Percentiles rank a stretch among this genome's conserved stretches.
Conservation (phyloP, 164 flowering plant species). For the Cinnamomum micranthum region DNA sequence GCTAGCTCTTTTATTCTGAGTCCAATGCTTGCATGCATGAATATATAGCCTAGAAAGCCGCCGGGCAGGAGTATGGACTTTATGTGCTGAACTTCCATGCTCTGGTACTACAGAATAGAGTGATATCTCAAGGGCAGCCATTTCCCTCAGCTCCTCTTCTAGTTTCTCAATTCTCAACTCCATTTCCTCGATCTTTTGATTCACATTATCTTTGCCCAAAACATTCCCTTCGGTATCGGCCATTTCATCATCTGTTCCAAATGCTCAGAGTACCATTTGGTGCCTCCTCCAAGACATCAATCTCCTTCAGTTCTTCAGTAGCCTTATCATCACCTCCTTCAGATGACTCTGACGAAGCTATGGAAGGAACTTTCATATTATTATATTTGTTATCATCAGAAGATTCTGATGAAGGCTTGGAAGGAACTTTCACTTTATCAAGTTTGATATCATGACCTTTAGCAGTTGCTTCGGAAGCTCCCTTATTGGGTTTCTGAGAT, state of each 20-base stretch:
- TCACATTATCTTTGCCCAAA: slow-evolving; percentile 37
- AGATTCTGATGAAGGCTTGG: slow-evolving; percentile 54
- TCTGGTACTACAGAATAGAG: slow-evolving; percentile 92
- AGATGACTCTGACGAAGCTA: slow-evolving; percentile 60
- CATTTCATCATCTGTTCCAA: slow-evolving; percentile 51
- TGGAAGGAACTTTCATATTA: slow-evolving; percentile 32
- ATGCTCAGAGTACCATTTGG: slow-evolving; percentile 48
- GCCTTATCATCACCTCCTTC: slow-evolving; percentile 50
- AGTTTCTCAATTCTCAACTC: slow-evolving; percentile 74
- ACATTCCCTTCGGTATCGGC: slow-evolving; percentile 37
- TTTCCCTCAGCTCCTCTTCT: slow-evolving; percentile 91
- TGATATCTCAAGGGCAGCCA: slow-evolving; percentile 93
- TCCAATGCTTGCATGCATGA: slow-evolving; percentile 92
- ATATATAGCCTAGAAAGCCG: slow-evolving; percentile 93
- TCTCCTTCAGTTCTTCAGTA: slow-evolving; percentile 48
- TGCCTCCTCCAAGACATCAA: slow-evolving; percentile 48
- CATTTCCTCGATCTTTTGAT: slow-evolving; percentile 68
- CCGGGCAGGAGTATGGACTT: slow-evolving; percentile 96
- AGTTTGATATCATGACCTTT: slow-evolving; percentile 23
- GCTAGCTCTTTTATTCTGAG: slow-evolving; percentile 71
- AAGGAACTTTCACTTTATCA: slow-evolving; percentile 29
- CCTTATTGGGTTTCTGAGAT: slow-evolving; percentile 27
- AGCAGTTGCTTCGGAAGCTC: slow-evolving; percentile 15
- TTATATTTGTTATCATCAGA: slow-evolving; percentile 41
- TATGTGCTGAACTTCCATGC: slow-evolving; percentile 97